phyloP scores from a whole-genome alignment of 768 basidiomycete species.

The Suillus plorans region DNA sequence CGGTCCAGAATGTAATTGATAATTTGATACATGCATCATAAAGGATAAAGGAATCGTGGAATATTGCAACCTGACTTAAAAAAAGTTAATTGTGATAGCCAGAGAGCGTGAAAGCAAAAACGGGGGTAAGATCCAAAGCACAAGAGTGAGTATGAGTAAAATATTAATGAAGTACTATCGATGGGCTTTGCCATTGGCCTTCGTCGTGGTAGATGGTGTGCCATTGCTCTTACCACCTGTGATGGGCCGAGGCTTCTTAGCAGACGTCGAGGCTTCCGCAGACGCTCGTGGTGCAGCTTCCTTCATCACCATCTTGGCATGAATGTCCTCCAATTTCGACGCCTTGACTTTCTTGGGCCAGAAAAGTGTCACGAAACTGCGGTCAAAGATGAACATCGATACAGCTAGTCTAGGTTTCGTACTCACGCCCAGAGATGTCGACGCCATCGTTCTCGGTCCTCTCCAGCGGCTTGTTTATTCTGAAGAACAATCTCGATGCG shows the following conservation, averaged over 20 bases:
- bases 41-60: conserved; percentile 26
- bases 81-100: conserved; percentile 19
- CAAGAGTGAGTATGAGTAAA: conserved; percentile 7
- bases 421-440: conserved; percentile 97
- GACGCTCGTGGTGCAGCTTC: conserved; percentile 63
- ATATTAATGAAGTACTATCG: conserved; percentile 40
- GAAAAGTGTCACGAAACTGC: conserved; percentile 90
- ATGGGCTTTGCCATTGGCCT: conserved; percentile 61
- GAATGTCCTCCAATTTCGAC: conserved; percentile 90
- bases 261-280: conserved; percentile 42
- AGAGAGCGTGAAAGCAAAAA: conserved; percentile 19
- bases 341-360: conserved; percentile 98
- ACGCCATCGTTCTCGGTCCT: conserved; percentile 85
- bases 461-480: conserved; percentile 72
- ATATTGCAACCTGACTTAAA: conserved; percentile 22
- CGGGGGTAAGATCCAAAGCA: conserved; percentile 13
- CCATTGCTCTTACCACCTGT: conserved; percentile 54
- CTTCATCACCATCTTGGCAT: conserved; percentile 94
- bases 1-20: neutral
- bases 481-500: conserved; percentile 85
- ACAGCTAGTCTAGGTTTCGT: neutral
- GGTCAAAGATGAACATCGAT: conserved; percentile 8
- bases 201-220: conserved; percentile 43
- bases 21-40: neutral
- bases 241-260: conserved; percentile 61